phyloP scores from a whole-genome alignment of 768 basidiomycete genomes.

The Cystofilobasidium capitatum region DNA sequence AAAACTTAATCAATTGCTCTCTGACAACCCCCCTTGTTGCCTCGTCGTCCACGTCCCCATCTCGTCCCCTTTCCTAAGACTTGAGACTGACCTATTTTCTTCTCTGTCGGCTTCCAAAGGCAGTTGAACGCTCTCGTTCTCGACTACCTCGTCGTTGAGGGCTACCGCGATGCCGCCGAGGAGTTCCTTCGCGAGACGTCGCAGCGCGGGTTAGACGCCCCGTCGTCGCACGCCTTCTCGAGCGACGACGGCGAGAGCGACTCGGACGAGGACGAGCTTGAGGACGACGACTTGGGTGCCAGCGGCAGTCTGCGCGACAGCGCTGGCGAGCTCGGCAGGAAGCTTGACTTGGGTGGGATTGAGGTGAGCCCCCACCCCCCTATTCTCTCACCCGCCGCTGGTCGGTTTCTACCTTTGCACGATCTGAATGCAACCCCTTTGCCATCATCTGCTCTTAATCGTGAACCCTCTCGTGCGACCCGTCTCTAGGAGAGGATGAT shows the following conservation, averaged over 20 bases:
- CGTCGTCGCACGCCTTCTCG: neutral
- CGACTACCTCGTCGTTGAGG: constrained; percentile 96
- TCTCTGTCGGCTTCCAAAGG: constrained; percentile 43
- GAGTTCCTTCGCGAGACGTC: constrained; percentile 86
- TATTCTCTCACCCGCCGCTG: neutral
- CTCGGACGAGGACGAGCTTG: constrained; percentile 3
- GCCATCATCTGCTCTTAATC: neutral
- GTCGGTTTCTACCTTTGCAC: neutral
- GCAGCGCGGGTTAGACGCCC: neutral
- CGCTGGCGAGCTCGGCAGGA: neutral
- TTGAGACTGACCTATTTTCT: constrained; percentile 31
- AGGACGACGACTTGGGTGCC: neutral
- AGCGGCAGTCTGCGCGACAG: neutral
- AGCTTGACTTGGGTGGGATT: constrained; percentile 16
- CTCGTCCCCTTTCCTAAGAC: constrained; percentile 5
- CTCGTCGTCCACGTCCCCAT: neutral
- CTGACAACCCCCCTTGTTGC: constrained; percentile 29
- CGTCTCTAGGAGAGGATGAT: constrained; percentile 75
- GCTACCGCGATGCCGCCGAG: constrained; percentile 90
- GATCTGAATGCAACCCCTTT: neutral
- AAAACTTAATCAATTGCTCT: constrained; percentile 73
- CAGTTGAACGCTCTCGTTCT: constrained; percentile 89
- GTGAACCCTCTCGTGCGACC: neutral
- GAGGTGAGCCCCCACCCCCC: constrained; percentile 5
- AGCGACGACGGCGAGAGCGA: constrained; percentile 42